phyloP scores from a whole-genome alignment of 192 early-diverging fungal species.

The Chytriomyces sp. region DNA sequence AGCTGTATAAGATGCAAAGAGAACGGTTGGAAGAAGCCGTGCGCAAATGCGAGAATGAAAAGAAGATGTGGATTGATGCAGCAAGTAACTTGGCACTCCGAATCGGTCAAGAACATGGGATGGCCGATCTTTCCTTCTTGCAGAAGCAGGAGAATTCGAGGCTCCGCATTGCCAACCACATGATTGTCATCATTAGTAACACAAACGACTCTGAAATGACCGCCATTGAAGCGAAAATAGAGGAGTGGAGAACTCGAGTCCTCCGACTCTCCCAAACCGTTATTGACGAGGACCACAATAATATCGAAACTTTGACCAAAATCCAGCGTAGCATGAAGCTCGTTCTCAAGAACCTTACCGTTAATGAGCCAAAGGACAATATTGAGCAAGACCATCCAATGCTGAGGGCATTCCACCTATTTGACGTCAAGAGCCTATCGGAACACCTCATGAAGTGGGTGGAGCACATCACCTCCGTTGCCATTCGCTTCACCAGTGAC shows the following conservation, averaged over 20 bases:
- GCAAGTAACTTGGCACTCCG: constrained; percentile 55
- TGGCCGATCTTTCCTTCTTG: constrained; percentile 50
- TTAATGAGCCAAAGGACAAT: constrained; percentile 43
- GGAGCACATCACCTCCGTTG: constrained; percentile 47
- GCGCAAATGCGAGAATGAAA: constrained; percentile 53
- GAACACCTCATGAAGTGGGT: constrained; percentile 57
- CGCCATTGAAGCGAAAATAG: constrained; percentile 53
- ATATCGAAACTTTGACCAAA: constrained; percentile 52
- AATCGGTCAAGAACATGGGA: constrained; percentile 58
- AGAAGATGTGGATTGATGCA: constrained; percentile 62
- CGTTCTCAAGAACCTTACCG: constrained; percentile 51
- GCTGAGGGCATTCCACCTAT: constrained; percentile 50
- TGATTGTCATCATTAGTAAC: constrained; percentile 53
- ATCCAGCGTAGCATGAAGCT: constrained; percentile 54
- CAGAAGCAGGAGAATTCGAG: constrained; percentile 56
- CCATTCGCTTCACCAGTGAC: constrained; percentile 56
- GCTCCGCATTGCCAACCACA: constrained; percentile 51
- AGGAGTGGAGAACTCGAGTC: constrained; percentile 52
- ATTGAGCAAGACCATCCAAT: constrained; percentile 52
- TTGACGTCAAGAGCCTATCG: constrained; percentile 44
- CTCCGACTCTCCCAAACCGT: constrained; percentile 52
- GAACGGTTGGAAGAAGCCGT: constrained; percentile 56
- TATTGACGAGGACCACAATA: constrained; percentile 58
- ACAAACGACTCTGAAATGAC: constrained; percentile 51
- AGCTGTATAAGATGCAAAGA: constrained; percentile 61